These are phyloP conservation scores for Myxozyma kluyveri DNA, from an alignment of 805 yeast species.

Conservation along the genomic window DNA sequence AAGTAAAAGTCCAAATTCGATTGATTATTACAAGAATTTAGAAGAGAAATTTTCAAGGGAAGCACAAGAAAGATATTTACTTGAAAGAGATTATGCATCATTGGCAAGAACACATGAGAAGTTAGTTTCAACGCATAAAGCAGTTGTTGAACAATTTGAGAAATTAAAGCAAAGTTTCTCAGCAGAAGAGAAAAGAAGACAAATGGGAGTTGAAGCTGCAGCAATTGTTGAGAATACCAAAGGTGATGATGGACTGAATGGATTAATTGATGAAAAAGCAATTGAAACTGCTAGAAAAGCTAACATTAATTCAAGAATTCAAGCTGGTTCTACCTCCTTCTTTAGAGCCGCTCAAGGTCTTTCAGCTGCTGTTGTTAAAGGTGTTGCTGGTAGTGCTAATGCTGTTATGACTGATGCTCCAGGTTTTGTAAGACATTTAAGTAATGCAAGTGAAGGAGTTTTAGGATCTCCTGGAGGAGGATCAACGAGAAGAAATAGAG, in stretches of 20 bases:
- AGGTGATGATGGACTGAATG: background rate
- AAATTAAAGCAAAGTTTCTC: slow-evolving; percentile 16
- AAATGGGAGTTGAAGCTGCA: slow-evolving; percentile 1
- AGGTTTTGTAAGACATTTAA: background rate
- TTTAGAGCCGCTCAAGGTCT: slow-evolving; percentile 26
- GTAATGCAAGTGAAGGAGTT: background rate
- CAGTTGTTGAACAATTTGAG: slow-evolving; percentile 16
- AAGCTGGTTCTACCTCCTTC: slow-evolving; percentile 20
- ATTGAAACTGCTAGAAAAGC: slow-evolving; percentile 4
- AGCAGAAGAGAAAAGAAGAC: slow-evolving; percentile 23
- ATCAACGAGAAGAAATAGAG: too few species aligned
- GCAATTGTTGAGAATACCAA: slow-evolving; percentile 2
- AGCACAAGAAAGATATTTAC: slow-evolving; percentile 27
- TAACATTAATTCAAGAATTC: slow-evolving; percentile 17
- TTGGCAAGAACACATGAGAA: slow-evolving; percentile 26
- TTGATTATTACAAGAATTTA: slow-evolving; percentile 15
- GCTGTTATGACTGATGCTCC: slow-evolving; percentile 22
- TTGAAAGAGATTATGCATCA: slow-evolving; percentile 24
- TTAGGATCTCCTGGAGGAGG: background rate
- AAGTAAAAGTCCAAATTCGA: background rate
- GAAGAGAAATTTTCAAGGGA: slow-evolving; percentile 29
- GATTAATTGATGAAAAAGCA: slow-evolving; percentile 3
- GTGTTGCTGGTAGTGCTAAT: slow-evolving; percentile 27
- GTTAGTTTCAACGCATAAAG: slow-evolving; percentile 14
- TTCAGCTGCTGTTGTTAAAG: slow-evolving; percentile 29